Evolutionary conservation across 768 basidiomycete genomes (phyloP), one percentile per base, ranked within the genome.

Genomic region (Omphalotus guepiniiformis): DNA sequence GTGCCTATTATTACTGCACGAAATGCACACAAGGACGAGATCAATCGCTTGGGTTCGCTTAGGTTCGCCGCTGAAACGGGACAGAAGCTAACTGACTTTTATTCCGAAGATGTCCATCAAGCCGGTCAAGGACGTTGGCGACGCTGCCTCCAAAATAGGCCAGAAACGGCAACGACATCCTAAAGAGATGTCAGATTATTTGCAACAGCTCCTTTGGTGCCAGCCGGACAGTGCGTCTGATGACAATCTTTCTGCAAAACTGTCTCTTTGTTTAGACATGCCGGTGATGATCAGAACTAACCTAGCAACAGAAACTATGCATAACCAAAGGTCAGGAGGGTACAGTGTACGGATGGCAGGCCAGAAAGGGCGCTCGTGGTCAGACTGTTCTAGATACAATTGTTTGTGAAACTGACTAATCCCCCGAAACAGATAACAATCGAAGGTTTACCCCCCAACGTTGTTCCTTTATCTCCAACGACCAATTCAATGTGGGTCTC

Each of bases 41-140:
- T 64, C 0, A 66, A 66, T 54, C 19, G 49, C 15, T 3, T 55
- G 4, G 57, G 55, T 4, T 18, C 22, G 39, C n/a, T 49, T 19
- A 38, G 54, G 13, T 66, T 62, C 58, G 62, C 63, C 5, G 11
- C 9, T 13, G 58, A 62, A n/a, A 55, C 49, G 8, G 28, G 37
- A 8, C 55, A 56, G 37, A 16, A 1, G 2, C 30, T 55, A 13
- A 26, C 4, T 21, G 6, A 28, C 18, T 56, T 56, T 37, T 48
- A 53, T 42, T 56, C 55, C 3, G 21, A 38, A 15, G 55, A 56
- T 37, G 27, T 13, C 7, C 28, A 15, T 27, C 26, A n/a, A 9
- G 30, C 16, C 13, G 6, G 11, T 9, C 12, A 19, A 39, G 42
- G n/a, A 22, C n/a, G 12, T 15, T 13, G 16, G 45, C 21, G 15